Evolutionary conservation across 441 rosid genomes (phyloP), one percentile per base, ranked within the genome.

Genomic region (Aquilaria agallochum): DNA sequence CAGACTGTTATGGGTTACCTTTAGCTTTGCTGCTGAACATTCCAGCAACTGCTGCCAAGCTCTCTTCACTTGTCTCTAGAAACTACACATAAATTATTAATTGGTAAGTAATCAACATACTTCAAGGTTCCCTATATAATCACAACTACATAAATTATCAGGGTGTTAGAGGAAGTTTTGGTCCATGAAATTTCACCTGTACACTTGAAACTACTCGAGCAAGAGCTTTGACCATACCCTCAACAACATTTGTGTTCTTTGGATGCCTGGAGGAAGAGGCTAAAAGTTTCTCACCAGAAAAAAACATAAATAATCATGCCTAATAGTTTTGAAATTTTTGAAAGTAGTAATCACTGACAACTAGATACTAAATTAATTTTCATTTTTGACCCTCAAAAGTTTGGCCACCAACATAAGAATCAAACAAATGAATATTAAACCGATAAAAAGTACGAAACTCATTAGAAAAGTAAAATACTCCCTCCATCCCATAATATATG

Each of bases 21-120:
- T 92, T 95, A 58, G 99, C 98, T 83, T 95, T 95, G 92, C 99
- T 95, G 78, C 87, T 95, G 81, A 95, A 95, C 99, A 95, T 95
- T 85, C 98, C 99, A 15, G 99, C 98, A 76, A 95, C 97, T 75
- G 99, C 98, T 49, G 89, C 82, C 75, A 95, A 79, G 82, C 94
- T 92, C 80, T 92, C 98, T 70, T 95, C 99, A 77, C 97, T 87
- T n/a, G 96, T 82, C 80, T 95, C 99, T 76, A 85, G 96, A 73
- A 78, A 78, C 99, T 95, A 59, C 62, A 46, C 11, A 56, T 63
- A 33, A 40, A 6, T 40, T 2, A 40, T 40, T 40, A 40, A 40
- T 40, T 40, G 9, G 45, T 10, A 40, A 40, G 45, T 40, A 40
- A 10, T 40, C 45, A 40, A 6, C 9, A 40, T 40, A 40, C 45